Evolutionary conservation across 139 green algal species (phyloP), one percentile per base, ranked within the genome.

Genomic region (Asterochloris sp.): DNA sequence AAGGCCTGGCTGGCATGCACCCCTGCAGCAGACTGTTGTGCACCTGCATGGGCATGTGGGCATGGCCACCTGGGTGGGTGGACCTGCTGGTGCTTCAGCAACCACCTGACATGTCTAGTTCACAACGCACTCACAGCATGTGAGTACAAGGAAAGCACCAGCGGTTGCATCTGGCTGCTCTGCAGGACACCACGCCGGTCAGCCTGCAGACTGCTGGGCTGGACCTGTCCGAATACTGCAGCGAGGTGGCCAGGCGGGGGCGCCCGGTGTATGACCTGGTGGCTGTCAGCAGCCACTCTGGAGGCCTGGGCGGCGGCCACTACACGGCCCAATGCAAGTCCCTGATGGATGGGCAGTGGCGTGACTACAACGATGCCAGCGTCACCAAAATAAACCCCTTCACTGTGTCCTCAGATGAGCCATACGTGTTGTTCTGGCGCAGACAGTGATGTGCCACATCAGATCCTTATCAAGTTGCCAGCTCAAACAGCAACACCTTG

Each of bases 221-320:
- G 13, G 91, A 96, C 84, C 60, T 95, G 60, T 13, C 62, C 26
- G 85, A 85, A 10, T 94, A 89, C 86, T 91, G 90, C 87, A 94
- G 75, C 76, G 38, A 16, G 66, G 74, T 16, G 24, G 66, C 38
- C 14, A 84, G 26, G 23, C 17, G 12, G 38, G 28, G 17, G 17
- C 63, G 28, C 28, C 62, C 78, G 78, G 28, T 83, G 69, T 95
- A 94, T 85, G 60, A 87, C 24, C 83, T 94, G 23, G 76, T 91
- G 13, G 89, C 87, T 16, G 76, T 93, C 28, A 86, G 77, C 21
- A 85, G 93, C 82, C 90, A 95, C 81, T 87, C 82, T 47, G 92
- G 90, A 28, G 89, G 85, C 74, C 77, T 95, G 74, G 87, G 89
- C 60, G 90, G 90, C 14, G 90, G 90, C 24, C 90, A 95, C 85